Evolutionary conservation across 805 yeast species (phyloP), one percentile per base, ranked within the genome.

Genomic region (Saccharomyces cerevisiae): DNA sequence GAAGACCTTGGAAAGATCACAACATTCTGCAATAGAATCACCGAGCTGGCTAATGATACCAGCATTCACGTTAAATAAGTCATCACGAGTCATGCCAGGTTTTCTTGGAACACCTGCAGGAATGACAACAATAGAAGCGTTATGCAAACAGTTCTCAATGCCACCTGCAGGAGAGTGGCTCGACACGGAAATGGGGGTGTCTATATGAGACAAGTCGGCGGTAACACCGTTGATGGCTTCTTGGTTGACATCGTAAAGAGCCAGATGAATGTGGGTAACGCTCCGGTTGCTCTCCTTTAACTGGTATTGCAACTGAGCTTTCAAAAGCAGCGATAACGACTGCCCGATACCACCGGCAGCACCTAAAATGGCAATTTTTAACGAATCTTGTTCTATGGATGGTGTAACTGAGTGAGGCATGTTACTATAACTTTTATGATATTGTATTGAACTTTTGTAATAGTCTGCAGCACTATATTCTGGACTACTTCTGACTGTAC

Each of bases 321-420:
- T 89, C 62, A 89, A 76, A 59, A 89, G 78, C 53, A 90, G 80
- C 13, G 96, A 88, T 57, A 89, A 78, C 47, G 96, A 95, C 77
- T 90, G 96, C 53, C 97, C 97, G 68, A 89, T 89, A 57, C 97
- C 96, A 64, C 96, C 96, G 53, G 92, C 90, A 55, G 97, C 97
- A 60, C 96, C 96, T 52, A 85, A 78, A 56, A 89, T 90, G 54
- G 96, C 80, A 52, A 88, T 95, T 77, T 89, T 89, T 47, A 72
- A 36, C 11, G 53, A 47, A 28, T 57, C 52, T 29, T 51, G 55
- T 32, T 36, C 43, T 8, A 36, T 36, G 43, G 43, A 36, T 11
- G 54, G 51, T 24, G 49, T 47, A 5, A 57, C 29, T 36, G 59
- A 53, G 50, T 63, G 67, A 43, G 68, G 68, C 68, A 64, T 63